phyloP scores from a whole-genome alignment of 257 asterid genomes.

The Nicotiana undulata region DNA sequence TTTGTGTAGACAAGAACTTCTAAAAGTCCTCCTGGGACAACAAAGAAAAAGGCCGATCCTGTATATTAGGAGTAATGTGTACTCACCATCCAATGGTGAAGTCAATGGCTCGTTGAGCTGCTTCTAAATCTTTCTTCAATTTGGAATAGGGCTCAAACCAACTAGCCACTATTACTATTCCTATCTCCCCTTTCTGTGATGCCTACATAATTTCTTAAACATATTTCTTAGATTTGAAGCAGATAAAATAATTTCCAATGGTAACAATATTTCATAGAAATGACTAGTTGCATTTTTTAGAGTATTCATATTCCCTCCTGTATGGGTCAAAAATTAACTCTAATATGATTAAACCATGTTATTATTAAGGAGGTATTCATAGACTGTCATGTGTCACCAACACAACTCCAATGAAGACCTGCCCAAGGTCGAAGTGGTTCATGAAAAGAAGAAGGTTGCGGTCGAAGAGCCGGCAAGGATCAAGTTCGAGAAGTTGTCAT shows the following conservation, averaged over 20 bases:
- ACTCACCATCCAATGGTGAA: slow-evolving; percentile 27
- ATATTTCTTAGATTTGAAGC: neutral
- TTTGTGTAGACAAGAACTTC: slow-evolving; percentile 9
- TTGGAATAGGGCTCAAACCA: slow-evolving; percentile 11
- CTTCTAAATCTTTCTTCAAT: neutral
- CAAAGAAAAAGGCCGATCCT: neutral
- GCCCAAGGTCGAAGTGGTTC: too few relatives aligned
- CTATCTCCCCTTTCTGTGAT: slow-evolving; percentile 1
- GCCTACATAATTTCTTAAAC: neutral
- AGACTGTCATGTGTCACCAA: too few relatives aligned
- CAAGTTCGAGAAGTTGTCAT: too few relatives aligned
- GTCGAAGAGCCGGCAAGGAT: too few relatives aligned
- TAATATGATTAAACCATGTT: too few relatives aligned
- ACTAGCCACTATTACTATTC: neutral
- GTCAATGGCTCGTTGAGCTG: slow-evolving; percentile 9
- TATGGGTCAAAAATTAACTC: too few relatives aligned
- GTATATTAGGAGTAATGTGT: slow-evolving; percentile 4
- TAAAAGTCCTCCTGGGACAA: neutral
- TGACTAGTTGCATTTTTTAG: too few relatives aligned
- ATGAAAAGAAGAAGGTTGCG: too few relatives aligned
- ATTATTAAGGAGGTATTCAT: too few relatives aligned
- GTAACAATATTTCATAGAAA: neutral
- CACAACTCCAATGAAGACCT: too few relatives aligned
- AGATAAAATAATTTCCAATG: neutral
- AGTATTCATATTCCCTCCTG: too few relatives aligned